phyloP scores from a whole-genome alignment of 345 rosid genomes.

The Boechera divaricarpa region DNA sequence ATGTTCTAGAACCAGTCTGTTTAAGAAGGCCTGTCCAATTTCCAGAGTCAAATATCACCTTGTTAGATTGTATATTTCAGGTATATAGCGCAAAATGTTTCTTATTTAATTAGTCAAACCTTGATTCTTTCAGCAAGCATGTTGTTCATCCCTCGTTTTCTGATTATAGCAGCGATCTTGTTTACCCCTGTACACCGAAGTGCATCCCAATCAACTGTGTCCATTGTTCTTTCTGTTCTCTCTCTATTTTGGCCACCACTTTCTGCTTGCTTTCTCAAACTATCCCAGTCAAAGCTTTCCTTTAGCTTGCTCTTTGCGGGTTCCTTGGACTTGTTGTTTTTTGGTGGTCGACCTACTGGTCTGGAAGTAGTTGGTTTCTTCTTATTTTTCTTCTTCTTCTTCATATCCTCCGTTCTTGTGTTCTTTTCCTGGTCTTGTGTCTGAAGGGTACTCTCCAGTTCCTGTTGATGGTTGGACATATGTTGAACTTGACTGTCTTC shows the following conservation, averaged over 20 bases:
- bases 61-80: slow-evolving; percentile 9
- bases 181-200: slow-evolving; percentile 60
- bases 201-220: slow-evolving; percentile 87
- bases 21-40: slow-evolving; percentile 73
- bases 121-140: slow-evolving; percentile 77
- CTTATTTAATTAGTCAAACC: slow-evolving; percentile 48
- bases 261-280: slow-evolving; percentile 59
- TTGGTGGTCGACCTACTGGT: slow-evolving; percentile 28
- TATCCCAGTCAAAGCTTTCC: slow-evolving; percentile 72
- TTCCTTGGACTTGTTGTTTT: slow-evolving; percentile 45
- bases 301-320: slow-evolving; percentile 53
- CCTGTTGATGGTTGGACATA: slow-evolving; percentile 37
- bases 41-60: slow-evolving; percentile 2
- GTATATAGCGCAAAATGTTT: not conserved
- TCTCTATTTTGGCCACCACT: slow-evolving; percentile 52
- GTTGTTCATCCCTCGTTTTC: slow-evolving; percentile 78
- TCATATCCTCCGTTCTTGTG: slow-evolving; percentile 35
- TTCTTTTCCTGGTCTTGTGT: slow-evolving; percentile 37
- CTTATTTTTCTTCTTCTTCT: slow-evolving; percentile 33
- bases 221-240: slow-evolving; percentile 59
- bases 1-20: slow-evolving; percentile 70
- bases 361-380: slow-evolving; percentile 24
- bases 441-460: slow-evolving; percentile 21
- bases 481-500: slow-evolving; percentile 38
- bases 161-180: slow-evolving; percentile 66